These are phyloP conservation scores for Cercospora sesami DNA, from an alignment of 2,329 filamentous ascomycete species.

Conservation along the genomic window DNA sequence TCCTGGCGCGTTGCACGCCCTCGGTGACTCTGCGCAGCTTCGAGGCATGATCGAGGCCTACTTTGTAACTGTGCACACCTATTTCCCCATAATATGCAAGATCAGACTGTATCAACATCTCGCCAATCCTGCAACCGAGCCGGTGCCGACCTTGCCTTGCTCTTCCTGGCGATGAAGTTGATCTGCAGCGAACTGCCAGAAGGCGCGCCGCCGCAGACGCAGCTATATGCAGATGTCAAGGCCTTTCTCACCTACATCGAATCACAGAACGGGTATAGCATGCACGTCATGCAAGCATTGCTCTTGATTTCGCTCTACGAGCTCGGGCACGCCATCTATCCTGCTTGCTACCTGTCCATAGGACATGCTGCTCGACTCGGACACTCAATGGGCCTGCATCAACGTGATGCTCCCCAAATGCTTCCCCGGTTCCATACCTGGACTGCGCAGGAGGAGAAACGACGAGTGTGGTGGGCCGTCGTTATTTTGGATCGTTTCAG, in stretches of 20 bases:
- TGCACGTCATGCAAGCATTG: not conserved
- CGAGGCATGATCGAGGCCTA: slow-evolving; percentile 45
- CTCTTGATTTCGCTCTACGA: not conserved
- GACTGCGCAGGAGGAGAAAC: not conserved
- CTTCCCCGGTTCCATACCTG: not conserved
- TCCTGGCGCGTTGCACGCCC: slow-evolving; percentile 37
- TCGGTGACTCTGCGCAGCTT: slow-evolving; percentile 44
- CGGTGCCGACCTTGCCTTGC: not conserved
- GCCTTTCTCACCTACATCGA: not conserved
- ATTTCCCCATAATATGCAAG: slow-evolving; percentile 52
- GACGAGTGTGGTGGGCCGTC: not conserved
- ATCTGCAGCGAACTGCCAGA: not conserved
- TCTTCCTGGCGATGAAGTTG: not conserved
- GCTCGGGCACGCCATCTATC: not conserved
- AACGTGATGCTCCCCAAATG: not conserved
- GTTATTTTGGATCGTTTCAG: not conserved
- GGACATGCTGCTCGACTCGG: not conserved
- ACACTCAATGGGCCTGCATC: not conserved
- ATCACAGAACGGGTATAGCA: not conserved
- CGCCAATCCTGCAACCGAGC: not conserved
- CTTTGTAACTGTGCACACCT: slow-evolving; percentile 45
- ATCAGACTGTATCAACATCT: slow-evolving; percentile 45
- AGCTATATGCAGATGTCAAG: not conserved
- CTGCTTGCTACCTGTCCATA: not conserved
- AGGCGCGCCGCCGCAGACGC: not conserved